phyloP scores from a whole-genome alignment of 176 grass and related monocot genomes.

The Panicum miliaceum region DNA sequence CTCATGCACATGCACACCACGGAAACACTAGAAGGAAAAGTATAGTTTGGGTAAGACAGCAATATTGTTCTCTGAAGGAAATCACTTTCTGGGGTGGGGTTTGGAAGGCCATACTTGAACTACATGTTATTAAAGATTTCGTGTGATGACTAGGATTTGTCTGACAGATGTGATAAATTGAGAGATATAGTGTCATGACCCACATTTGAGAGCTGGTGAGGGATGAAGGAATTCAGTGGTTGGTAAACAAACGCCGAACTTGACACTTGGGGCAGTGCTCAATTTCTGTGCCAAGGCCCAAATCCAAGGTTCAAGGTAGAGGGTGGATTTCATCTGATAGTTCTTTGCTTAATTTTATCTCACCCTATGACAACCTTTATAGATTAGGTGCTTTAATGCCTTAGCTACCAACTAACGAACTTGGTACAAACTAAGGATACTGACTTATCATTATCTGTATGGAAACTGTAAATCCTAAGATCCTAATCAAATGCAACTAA shows the following conservation, averaged over 20 bases:
- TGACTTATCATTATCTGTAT: background rate
- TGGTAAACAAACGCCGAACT: background rate
- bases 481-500: background rate
- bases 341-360: background rate
- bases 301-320: background rate
- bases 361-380: background rate
- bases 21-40: background rate
- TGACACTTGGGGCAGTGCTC: background rate
- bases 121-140: background rate
- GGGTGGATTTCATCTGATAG: background rate
- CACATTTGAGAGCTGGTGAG: background rate
- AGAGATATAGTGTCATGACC: background rate
- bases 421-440: background rate
- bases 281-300: no score
- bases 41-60: background rate
- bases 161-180: background rate
- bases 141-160: background rate
- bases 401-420: background rate
- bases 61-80: background rate
- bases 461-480: background rate
- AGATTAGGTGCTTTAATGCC: background rate
- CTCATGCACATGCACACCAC: background rate
- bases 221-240: slow-evolving; percentile 1
- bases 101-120: background rate
- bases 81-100: background rate